A percentile compares a stretch with the other conserved stretches of the same genome.
Conservation (phyloP, 495 filamentous ascomycete species). For the Penicillium odoratum region DNA sequence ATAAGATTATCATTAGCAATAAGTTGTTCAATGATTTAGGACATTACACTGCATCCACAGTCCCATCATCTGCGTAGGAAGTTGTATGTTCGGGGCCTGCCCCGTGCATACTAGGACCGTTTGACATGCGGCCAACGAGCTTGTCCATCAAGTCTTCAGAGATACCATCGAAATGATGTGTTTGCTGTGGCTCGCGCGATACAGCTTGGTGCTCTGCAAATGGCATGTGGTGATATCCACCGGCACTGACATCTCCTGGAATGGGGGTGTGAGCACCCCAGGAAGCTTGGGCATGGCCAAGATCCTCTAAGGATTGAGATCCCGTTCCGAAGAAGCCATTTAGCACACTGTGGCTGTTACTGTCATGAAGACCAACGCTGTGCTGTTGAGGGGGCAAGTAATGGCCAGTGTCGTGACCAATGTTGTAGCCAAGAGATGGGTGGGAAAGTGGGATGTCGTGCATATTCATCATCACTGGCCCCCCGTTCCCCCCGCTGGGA, state of each 20-base stretch:
- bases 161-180: slow-evolving; percentile 38
- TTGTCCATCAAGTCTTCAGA: slow-evolving; percentile 45
- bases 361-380: slow-evolving; percentile 37
- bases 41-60: slow-evolving; percentile 38
- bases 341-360: slow-evolving; percentile 36
- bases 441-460: slow-evolving; percentile 44
- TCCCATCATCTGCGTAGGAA: slow-evolving; percentile 33
- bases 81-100: slow-evolving; percentile 38
- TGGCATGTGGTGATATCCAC: slow-evolving; percentile 38
- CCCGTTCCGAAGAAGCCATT: slow-evolving; percentile 36
- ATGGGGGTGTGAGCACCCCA: slow-evolving; percentile 41
- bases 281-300: slow-evolving; percentile 34
- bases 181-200: slow-evolving; percentile 40
- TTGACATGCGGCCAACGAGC: slow-evolving; percentile 40
- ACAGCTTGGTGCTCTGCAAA: slow-evolving; percentile 40
- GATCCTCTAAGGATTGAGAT: slow-evolving; percentile 39
- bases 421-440: slow-evolving; percentile 32
- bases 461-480: slow-evolving; percentile 41
- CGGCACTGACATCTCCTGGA: slow-evolving; percentile 31
- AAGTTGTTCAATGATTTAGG: slow-evolving; percentile 8
- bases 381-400: slow-evolving; percentile 39
- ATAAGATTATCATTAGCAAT: slow-evolving; percentile 35
- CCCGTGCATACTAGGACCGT: slow-evolving; percentile 40
- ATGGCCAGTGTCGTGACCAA: slow-evolving; percentile 35
- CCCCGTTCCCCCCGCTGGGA: slow-evolving; percentile 33